phyloP scores from a whole-genome alignment of 805 yeast species.

The Candida verbasci region DNA sequence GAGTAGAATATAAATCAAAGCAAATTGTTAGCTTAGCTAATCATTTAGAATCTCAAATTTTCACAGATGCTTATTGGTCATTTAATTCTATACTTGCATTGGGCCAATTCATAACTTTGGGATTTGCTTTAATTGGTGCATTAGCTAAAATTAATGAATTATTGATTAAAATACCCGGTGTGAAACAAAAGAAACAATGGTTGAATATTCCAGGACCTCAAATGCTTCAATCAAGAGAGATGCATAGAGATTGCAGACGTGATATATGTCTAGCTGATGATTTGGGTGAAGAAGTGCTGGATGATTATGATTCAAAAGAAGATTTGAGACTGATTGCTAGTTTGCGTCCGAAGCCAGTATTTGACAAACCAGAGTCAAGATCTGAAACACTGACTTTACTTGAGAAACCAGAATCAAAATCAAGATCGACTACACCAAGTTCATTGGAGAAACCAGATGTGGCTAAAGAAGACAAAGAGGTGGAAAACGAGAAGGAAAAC shows the following conservation, averaged over 20 bases:
- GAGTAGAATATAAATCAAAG: conserved; percentile 11
- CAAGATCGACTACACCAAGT: too few species aligned
- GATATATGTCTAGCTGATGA: too few species aligned
- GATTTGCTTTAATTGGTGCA: conserved; percentile 61
- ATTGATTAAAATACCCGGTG: conserved; percentile 12
- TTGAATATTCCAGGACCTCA: not conserved
- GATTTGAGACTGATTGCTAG: not conserved
- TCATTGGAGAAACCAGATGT: too few species aligned
- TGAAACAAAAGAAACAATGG: not conserved
- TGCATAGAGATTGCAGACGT: too few species aligned
- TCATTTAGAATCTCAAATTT: conserved; percentile 32
- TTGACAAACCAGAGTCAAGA: not conserved
- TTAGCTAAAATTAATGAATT: conserved; percentile 41
- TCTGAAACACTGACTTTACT: too few species aligned
- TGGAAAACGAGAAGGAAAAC: too few species aligned
- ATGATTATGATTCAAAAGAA: not conserved
- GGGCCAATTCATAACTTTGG: conserved; percentile 75
- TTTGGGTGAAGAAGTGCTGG: conserved; percentile 5
- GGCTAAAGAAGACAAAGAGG: too few species aligned
- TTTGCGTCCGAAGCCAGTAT: too few species aligned
- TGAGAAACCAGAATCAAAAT: too few species aligned
- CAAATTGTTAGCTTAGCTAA: conserved; percentile 12
- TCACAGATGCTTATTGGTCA: conserved; percentile 49
- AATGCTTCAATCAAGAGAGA: too few species aligned
- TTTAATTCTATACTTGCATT: conserved; percentile 63